Conservation (phyloP, 2,329 filamentous ascomycete genomes). For the Colletotrichum noveboracense region DNA sequence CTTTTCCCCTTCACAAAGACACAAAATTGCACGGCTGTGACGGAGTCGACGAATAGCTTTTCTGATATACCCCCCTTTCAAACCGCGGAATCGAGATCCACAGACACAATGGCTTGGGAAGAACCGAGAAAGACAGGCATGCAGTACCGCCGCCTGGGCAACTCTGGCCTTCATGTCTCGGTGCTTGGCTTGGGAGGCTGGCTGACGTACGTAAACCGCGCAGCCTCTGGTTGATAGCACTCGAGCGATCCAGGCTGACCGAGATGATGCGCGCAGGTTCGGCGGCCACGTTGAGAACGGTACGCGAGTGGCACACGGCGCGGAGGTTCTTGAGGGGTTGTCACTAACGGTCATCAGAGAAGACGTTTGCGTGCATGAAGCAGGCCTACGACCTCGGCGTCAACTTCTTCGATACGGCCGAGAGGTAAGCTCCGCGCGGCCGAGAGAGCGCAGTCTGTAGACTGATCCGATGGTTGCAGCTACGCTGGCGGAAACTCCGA, state of each 20-base stretch:
- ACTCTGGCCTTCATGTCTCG: slow-evolving; percentile 70
- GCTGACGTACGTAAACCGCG: slow-evolving; percentile 50
- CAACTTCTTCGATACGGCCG: slow-evolving; percentile 69
- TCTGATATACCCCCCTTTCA: background rate
- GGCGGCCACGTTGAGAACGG: slow-evolving; percentile 35
- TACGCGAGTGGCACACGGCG: slow-evolving; percentile 2
- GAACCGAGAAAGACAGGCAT: slow-evolving; percentile 51
- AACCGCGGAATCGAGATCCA: background rate
- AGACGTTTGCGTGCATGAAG: slow-evolving; percentile 66
- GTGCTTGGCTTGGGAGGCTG: slow-evolving; percentile 69
- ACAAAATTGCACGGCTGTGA: background rate
- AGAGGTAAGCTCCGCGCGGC: slow-evolving; percentile 36
- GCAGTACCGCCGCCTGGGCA: slow-evolving; percentile 46
- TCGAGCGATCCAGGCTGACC: background rate
- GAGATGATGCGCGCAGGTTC: slow-evolving; percentile 22
- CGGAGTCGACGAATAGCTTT: background rate
- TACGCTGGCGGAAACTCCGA: slow-evolving; percentile 68
- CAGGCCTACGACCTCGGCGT: slow-evolving; percentile 64
- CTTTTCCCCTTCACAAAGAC: background rate
- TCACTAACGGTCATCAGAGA: slow-evolving; percentile 42
- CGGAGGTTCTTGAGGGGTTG: background rate
- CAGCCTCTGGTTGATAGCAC: slow-evolving; percentile 34
- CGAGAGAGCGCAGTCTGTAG: background rate
- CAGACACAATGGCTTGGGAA: slow-evolving; percentile 42
- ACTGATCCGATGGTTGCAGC: slow-evolving; percentile 29